Conservation (phyloP, 805 yeast species). For the Phaffomyces antillensis region DNA sequence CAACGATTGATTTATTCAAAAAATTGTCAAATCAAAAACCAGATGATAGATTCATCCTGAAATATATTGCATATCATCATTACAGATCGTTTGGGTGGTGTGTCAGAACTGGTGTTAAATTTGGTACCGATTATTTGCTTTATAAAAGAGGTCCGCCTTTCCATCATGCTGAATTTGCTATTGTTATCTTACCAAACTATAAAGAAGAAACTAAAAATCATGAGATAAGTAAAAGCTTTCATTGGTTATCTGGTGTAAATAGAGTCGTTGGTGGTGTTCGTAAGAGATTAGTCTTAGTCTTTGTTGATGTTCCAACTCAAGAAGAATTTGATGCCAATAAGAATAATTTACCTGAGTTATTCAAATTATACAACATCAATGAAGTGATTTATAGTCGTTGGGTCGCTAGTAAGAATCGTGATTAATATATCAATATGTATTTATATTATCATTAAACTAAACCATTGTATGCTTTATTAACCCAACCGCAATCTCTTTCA, state of each 20-base stretch:
- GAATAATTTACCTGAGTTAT: conserved; percentile 25
- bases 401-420: conserved; percentile 81
- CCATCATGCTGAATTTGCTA: conserved; percentile 84
- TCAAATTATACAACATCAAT: conserved; percentile 42
- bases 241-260: conserved; percentile 60
- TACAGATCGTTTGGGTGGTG: conserved; percentile 92
- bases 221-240: conserved; percentile 33
- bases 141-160: conserved; percentile 94
- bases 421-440: conserved; percentile 29
- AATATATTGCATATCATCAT: conserved; percentile 77
- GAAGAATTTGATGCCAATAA: conserved; percentile 22
- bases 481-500: conserved; percentile 83
- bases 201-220: conserved; percentile 25
- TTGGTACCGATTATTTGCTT: conserved; percentile 78
- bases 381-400: conserved; percentile 75
- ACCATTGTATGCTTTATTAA: conserved; percentile 62
- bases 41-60: conserved; percentile 23
- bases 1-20: conserved; percentile 10
- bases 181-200: conserved; percentile 40
- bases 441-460: conserved; percentile 18
- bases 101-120: conserved; percentile 84
- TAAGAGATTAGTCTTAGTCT: conserved; percentile 65
- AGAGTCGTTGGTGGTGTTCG: conserved; percentile 86
- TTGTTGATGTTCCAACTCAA: conserved; percentile 49
- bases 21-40: conserved; percentile 6